Base-by-base conservation (phyloP, 2,329 filamentous ascomycete species). In the Phaeosphaeriaceae sp. region DNA sequence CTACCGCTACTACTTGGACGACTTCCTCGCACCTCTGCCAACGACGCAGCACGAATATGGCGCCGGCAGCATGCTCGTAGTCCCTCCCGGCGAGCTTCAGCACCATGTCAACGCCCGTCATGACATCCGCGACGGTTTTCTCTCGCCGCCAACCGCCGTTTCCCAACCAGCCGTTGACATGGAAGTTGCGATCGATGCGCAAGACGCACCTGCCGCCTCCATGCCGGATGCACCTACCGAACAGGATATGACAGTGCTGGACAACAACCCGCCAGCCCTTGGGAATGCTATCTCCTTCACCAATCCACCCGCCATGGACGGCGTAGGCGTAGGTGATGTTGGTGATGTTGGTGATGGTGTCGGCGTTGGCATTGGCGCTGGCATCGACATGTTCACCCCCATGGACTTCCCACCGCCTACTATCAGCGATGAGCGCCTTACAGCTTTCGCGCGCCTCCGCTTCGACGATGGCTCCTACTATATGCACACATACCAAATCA, bases 391-490 rank as follows among this genome's bases (percentile, higher is more conserved):
- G 18, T 52, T 50, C 20, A 36, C 48, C 8, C 38, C 48, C 45
- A 52, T 62, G 54, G 51, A 54, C 21, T 47, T 60, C 48, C 20
- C 46, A 32, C 46, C 52, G 43, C 54, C 50, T 28, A 37, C 49
- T 16, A 45, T 51, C 20, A 59, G 53, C 49, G 57, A 71, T 43
- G 65, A 72, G 52, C 67, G 67, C 42, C 81, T 85, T 52, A 79
- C 82, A 56, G 84, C 83, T 28, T 87, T 83, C 69, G 85, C 84
- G 33, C 85, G 85, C 65, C 76, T 92, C 52, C 83, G 86, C 62
- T 92, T 92, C 67, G 81, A 83, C 58, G 89, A 92, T 76, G 87
- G 88, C 66, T 82, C 86, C 47, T 92, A 89, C 70, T 88, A 89
- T 72, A 88, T 92, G 85, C 90, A 86, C 42, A 90, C 87, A 1